These are phyloP conservation scores for Candolleomyces eurysporus DNA, from an alignment of 768 basidiomycete species.

Conservation along the genomic window DNA sequence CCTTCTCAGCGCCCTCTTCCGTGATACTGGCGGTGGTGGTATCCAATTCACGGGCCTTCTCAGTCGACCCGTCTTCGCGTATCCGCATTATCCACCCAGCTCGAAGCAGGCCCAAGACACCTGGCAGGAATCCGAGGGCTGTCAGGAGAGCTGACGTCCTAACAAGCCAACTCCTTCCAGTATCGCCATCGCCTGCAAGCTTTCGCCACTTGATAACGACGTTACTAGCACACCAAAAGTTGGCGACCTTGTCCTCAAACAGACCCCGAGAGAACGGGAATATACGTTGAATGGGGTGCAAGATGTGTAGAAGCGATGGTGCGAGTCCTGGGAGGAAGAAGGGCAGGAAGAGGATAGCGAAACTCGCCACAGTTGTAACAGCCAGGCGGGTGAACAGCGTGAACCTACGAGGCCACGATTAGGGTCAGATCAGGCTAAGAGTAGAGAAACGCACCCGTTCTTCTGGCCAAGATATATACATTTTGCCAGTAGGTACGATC, in stretches of 20 bases:
- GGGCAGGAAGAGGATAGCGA: conserved; percentile 72
- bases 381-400: conserved; percentile 68
- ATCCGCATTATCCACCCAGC: conserved; percentile 30
- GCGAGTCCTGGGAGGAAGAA: conserved; percentile 69
- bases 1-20: conserved; percentile 5
- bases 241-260: conserved; percentile 96
- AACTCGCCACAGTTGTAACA: conserved; percentile 56
- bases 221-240: conserved; percentile 95
- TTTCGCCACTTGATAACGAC: conserved; percentile 77
- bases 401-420: conserved; percentile 20
- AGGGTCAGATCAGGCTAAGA: neutral
- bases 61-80: neutral
- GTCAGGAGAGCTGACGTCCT: conserved; percentile 69
- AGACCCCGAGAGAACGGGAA: conserved; percentile 91
- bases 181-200: conserved; percentile 28
- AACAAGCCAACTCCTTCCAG: conserved; percentile 52
- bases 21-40: neutral
- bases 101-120: conserved; percentile 42
- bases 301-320: conserved; percentile 38
- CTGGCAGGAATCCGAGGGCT: conserved; percentile 66
- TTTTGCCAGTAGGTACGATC: conserved; percentile 85
- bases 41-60: neutral
- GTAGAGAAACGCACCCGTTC: conserved; percentile 54
- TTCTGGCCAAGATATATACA: conserved; percentile 76
- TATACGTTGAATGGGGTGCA: conserved; percentile 74